These are phyloP conservation scores for Phytopythium montanum DNA, from an alignment of 352 stramenopile genomes.

Conservation along the genomic window DNA sequence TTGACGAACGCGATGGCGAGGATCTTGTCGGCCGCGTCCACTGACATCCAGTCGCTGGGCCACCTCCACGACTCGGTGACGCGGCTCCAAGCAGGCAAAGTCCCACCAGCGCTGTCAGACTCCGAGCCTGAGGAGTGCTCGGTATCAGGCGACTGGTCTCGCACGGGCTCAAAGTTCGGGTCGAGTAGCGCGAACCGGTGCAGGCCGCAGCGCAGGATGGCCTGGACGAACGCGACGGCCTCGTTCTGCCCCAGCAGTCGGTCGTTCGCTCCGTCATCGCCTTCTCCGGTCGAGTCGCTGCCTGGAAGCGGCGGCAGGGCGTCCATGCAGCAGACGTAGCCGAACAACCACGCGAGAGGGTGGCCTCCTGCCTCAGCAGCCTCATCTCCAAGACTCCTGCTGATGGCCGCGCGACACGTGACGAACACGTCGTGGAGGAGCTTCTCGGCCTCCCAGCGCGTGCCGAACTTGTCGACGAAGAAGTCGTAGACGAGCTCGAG, in stretches of 20 bases:
- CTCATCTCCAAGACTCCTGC: not conserved
- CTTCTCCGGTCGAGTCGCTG: not conserved
- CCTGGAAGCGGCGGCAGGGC: not conserved
- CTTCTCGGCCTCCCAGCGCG: constrained; percentile 71
- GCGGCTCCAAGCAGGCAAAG: not conserved
- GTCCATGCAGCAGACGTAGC: constrained; percentile 66
- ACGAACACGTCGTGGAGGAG: constrained; percentile 81
- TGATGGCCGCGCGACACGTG: constrained; percentile 58
- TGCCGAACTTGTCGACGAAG: constrained; percentile 65
- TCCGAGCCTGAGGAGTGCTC: not conserved
- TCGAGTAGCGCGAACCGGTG: constrained; percentile 55
- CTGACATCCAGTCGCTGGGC: constrained; percentile 29
- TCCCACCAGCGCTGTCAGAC: not conserved
- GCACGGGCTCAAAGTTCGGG: constrained; percentile 7
- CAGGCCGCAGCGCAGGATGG: constrained; percentile 52
- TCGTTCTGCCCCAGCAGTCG: constrained; percentile 67
- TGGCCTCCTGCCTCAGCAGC: constrained; percentile 8
- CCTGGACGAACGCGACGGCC: constrained; percentile 53
- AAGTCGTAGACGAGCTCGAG: constrained; percentile 78
- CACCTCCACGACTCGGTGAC: not conserved
- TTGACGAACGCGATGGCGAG: constrained; percentile 46
- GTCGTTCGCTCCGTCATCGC: constrained; percentile 23
- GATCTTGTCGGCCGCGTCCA: constrained; percentile 37
- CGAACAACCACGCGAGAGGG: constrained; percentile 55
- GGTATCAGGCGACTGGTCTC: not conserved